Percentiles rank a stretch among this genome's conserved stretches.
These are phyloP conservation scores for Penicillium sp. DNA, from an alignment of 2,329 filamentous ascomycete species.

Conservation along the genomic window DNA sequence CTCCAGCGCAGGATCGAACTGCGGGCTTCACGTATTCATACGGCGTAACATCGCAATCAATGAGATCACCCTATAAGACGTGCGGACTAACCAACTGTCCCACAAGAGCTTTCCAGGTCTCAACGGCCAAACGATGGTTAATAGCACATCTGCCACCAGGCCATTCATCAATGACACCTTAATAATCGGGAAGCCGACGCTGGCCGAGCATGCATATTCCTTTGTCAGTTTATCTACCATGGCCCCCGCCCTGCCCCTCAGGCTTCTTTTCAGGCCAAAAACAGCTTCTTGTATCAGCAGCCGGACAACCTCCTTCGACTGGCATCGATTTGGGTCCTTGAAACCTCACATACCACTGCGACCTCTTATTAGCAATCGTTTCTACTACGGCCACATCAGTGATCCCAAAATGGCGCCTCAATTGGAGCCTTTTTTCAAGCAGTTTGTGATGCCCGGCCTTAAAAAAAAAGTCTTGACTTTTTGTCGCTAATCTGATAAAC, in stretches of 20 bases:
- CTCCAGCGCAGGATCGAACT: no score
- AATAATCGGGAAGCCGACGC: conserved; percentile 3
- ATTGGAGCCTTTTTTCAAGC: conserved; percentile 86
- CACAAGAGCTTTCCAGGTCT: no score
- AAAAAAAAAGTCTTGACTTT: background rate
- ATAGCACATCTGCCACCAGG: no score
- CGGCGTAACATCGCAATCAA: no score
- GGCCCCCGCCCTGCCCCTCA: conserved; percentile 20
- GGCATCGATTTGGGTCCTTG: background rate
- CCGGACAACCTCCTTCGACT: background rate
- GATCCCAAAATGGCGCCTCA: conserved; percentile 76
- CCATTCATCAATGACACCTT: conserved; percentile 3
- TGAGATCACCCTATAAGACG: no score
- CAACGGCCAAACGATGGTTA: no score
- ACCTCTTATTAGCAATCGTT: conserved; percentile 23
- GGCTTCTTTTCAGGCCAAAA: conserved; percentile 7
- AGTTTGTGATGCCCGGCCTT: conserved; percentile 43
- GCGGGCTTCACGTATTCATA: no score
- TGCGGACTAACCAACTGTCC: no score
- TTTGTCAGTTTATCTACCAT: conserved; percentile 4
- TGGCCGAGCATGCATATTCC: conserved; percentile 4
- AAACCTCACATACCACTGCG: background rate
- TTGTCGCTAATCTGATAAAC: conserved; percentile 11
- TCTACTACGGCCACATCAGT: conserved; percentile 44
- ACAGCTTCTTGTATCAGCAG: conserved; percentile 1